A percentile compares a stretch with the other conserved stretches of the same genome.
These are phyloP conservation scores for Cladophialophora psammophila DNA, from an alignment of 2,329 filamentous ascomycete species.

Conservation along the genomic window DNA sequence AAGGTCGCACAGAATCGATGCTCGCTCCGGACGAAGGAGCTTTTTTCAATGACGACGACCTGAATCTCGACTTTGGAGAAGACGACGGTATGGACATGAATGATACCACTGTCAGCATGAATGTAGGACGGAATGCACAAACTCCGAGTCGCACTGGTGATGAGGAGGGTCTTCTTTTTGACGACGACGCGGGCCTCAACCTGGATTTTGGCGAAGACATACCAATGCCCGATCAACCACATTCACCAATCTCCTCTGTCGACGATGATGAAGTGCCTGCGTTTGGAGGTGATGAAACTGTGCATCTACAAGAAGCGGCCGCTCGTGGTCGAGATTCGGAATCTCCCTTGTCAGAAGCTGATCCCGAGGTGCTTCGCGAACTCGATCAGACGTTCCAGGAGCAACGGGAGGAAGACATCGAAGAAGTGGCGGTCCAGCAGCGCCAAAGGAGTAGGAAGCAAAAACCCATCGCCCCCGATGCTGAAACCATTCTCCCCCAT, in stretches of 20 bases:
- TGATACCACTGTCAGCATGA: constrained; percentile 72
- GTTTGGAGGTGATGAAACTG: constrained; percentile 59
- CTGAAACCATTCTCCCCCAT: constrained; percentile 77
- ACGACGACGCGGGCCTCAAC: constrained; percentile 60
- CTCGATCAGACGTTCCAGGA: constrained; percentile 70
- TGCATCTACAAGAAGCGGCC: constrained; percentile 46
- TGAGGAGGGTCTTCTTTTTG: constrained; percentile 62
- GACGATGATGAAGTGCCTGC: constrained; percentile 58
- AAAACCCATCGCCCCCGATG: constrained; percentile 82
- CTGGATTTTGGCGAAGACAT: constrained; percentile 59
- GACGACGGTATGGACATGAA: constrained; percentile 70
- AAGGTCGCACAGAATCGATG: constrained; percentile 67
- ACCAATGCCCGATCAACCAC: constrained; percentile 49
- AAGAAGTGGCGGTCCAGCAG: constrained; percentile 63
- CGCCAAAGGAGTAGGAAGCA: constrained; percentile 79
- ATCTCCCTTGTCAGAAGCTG: constrained; percentile 63
- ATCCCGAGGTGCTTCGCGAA: constrained; percentile 62
- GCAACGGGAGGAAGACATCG: constrained; percentile 59
- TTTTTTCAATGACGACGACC: constrained; percentile 67
- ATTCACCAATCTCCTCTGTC: constrained; percentile 52
- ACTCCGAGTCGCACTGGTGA: constrained; percentile 71
- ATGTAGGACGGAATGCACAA: constrained; percentile 88
- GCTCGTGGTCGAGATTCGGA: constrained; percentile 54
- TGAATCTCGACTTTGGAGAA: constrained; percentile 77
- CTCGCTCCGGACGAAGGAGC: constrained; percentile 55